Evolutionary conservation across 805 yeast species (phyloP).

Genomic region (Isabelozyma heimii): DNA sequence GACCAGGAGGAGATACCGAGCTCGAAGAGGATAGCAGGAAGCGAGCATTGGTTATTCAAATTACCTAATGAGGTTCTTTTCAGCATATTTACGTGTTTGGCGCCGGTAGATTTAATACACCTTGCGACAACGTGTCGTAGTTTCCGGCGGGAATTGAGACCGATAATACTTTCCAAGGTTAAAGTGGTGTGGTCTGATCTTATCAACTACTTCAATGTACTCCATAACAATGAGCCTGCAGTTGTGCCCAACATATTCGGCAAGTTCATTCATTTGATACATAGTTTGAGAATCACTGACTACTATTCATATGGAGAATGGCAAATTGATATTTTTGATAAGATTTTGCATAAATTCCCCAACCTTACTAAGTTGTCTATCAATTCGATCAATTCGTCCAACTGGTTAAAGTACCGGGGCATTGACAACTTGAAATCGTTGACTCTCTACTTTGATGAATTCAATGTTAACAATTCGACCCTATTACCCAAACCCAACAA

Average conservation of each 20-base stretch:
- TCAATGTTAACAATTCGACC: constrained; percentile 12
- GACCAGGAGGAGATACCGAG: not conserved
- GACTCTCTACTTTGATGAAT: constrained; percentile 24
- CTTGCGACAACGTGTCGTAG: constrained; percentile 12
- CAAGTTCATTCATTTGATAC: constrained; percentile 10
- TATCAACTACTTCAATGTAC: not conserved
- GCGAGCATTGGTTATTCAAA: not conserved
- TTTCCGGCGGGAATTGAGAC: constrained; percentile 15
- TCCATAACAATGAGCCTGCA: not conserved
- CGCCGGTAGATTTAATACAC: constrained; percentile 8
- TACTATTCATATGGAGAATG: constrained; percentile 35
- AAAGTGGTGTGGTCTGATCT: constrained; percentile 26
- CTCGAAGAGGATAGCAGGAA: not conserved
- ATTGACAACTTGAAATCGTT: constrained; percentile 15
- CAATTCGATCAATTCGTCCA: constrained; percentile 35
- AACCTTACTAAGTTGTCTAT: constrained; percentile 19
- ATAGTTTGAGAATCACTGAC: constrained; percentile 25
- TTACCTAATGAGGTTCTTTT: constrained; percentile 9
- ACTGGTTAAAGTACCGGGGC: constrained; percentile 39
- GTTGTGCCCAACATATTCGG: constrained; percentile 3
- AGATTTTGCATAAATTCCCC: constrained; percentile 18
- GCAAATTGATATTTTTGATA: constrained; percentile 27
- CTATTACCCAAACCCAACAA: constrained; percentile 3
- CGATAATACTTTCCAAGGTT: constrained; percentile 16
- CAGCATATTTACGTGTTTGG: constrained; percentile 1